Conservation (phyloP, 257 asterid species). For the Solanum tarijense region DNA sequence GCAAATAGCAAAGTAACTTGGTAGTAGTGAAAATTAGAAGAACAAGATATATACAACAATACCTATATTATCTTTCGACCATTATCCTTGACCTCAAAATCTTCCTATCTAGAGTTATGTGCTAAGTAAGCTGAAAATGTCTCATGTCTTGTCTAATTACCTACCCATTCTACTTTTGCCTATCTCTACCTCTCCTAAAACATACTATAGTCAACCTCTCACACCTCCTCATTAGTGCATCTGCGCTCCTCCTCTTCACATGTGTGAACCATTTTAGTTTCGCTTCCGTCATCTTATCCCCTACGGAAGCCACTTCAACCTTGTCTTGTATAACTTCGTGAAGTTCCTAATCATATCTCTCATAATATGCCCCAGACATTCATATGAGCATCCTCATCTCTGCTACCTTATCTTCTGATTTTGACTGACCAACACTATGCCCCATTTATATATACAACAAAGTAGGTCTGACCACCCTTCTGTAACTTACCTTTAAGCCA, state of each 20-base stretch:
- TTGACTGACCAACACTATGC: neutral
- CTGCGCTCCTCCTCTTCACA: neutral
- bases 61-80: neutral
- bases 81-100: neutral
- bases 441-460: neutral
- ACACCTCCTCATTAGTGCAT: neutral
- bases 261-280: neutral
- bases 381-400: neutral
- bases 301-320: neutral
- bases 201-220: neutral
- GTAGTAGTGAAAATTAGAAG: neutral
- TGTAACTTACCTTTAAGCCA: neutral
- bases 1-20: neutral
- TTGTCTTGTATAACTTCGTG: neutral
- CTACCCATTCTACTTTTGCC: neutral
- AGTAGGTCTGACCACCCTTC: neutral
- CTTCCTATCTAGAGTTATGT: neutral
- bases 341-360: neutral
- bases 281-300: neutral
- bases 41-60: neutral
- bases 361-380: neutral
- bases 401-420: neutral
- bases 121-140: neutral
- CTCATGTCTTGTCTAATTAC: neutral
- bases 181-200: neutral